These are phyloP conservation scores for Sphagnum fallax DNA, from an alignment of 228 moss, liverwort and hornwort species.

Conservation along the genomic window DNA sequence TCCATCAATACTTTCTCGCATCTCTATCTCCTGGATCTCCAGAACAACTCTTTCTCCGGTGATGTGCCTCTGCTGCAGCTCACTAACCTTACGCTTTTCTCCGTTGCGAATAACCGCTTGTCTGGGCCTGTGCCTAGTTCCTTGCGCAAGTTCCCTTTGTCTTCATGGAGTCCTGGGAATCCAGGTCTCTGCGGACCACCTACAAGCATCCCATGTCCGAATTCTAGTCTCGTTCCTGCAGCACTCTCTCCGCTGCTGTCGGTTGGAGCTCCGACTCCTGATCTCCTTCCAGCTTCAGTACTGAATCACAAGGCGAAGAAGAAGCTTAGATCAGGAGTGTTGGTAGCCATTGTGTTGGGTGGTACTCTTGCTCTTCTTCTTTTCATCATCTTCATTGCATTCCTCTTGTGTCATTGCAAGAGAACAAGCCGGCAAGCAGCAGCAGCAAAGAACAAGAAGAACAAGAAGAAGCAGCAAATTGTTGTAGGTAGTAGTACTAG, in stretches of 20 bases:
- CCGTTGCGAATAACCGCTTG: slow-evolving; percentile 32
- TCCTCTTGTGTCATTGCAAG: slow-evolving; percentile 41
- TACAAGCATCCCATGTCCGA: slow-evolving; percentile 10
- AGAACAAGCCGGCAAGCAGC: slow-evolving; percentile 15
- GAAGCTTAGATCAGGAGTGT: background rate
- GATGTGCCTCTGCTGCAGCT: slow-evolving; percentile 18
- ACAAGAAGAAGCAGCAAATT: slow-evolving; percentile 4
- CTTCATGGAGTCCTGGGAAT: slow-evolving; percentile 21
- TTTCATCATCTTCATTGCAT: slow-evolving; percentile 14
- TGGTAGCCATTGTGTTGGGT: slow-evolving; percentile 27
- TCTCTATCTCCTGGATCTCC: slow-evolving; percentile 15
- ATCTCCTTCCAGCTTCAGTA: slow-evolving; percentile 14
- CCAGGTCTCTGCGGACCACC: slow-evolving; percentile 32
- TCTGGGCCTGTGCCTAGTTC: slow-evolving; percentile 28
- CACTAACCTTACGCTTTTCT: slow-evolving; percentile 15
- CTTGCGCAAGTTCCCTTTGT: slow-evolving; percentile 12
- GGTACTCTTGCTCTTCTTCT: slow-evolving; percentile 26
- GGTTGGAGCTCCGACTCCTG: slow-evolving; percentile 3
- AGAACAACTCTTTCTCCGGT: slow-evolving; percentile 39
- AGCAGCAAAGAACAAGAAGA: background rate
- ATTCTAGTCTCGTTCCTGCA: background rate
- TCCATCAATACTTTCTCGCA: slow-evolving; percentile 23
- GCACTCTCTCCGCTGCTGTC: slow-evolving; percentile 13
- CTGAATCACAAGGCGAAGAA: slow-evolving; percentile 16
- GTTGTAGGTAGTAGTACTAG: too few species aligned